phyloP scores from a whole-genome alignment of 208 protist genomes.

The Herpetomonas tarakana region DNA sequence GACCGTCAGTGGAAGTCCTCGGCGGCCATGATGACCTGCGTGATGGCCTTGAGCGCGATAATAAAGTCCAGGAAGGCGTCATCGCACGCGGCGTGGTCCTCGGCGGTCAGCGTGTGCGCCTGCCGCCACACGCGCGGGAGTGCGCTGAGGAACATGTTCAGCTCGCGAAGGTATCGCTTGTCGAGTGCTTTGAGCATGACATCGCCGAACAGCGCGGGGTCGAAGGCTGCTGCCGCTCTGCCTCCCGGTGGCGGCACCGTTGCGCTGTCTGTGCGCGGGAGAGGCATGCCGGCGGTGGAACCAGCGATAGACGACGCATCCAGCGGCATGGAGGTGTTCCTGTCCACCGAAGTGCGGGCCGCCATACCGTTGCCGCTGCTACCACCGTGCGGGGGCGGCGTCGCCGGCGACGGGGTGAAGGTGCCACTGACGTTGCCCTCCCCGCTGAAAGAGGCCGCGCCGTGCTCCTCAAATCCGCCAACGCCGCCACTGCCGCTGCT shows the following conservation, averaged over 20 bases:
- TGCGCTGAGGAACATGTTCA: constrained; percentile 54
- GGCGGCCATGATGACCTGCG: constrained; percentile 74
- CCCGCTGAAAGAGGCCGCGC: background rate
- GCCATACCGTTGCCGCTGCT: background rate
- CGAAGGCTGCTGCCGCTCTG: background rate
- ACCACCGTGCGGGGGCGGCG: background rate
- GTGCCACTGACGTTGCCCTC: constrained; percentile 1
- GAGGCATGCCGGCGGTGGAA: too few relatives aligned
- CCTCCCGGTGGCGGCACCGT: too few relatives aligned
- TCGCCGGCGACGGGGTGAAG: constrained; percentile 12
- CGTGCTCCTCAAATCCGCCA: background rate
- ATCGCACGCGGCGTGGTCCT: constrained; percentile 58
- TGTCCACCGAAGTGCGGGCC: background rate
- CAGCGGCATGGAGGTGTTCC: too few relatives aligned
- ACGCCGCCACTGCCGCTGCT: background rate
- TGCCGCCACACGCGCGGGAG: constrained; percentile 60
- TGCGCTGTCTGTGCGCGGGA: too few relatives aligned
- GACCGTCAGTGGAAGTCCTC: constrained; percentile 51
- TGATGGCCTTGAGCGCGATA: constrained; percentile 60
- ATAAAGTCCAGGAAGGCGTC: constrained; percentile 47
- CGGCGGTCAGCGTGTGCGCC: constrained; percentile 37
- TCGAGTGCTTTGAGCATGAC: constrained; percentile 40
- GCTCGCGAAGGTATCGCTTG: constrained; percentile 60
- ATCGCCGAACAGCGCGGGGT: background rate
- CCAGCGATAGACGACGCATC: too few relatives aligned